Base-by-base conservation (phyloP, 169 alveolate genomes). In the Eimeria maxima region DNA sequence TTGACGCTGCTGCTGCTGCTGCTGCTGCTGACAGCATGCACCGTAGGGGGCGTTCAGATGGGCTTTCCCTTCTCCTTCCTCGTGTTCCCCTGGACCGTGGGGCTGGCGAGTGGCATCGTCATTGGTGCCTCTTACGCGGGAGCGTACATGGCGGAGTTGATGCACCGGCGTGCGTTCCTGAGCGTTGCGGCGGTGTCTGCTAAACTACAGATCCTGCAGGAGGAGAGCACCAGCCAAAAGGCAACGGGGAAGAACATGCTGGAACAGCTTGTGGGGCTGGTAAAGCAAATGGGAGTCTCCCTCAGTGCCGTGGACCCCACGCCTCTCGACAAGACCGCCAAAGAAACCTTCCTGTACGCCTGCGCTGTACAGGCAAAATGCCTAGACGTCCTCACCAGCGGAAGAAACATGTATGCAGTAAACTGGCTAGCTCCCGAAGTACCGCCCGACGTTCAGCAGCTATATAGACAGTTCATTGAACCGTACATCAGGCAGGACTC, bases 241-340 rank as follows among this genome's bases (percentile, higher is more conserved):
- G 69, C 95, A 55, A 71, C 89, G 14, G 95, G 95, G 18, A 90
- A 71, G 84, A 90, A 47, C 80, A 50, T 74, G 88, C 89, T 90
- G 95, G 95, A 90, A 65, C 95, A 90, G 95, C 95, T 90, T 22
- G 84, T 78, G 10, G 95, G 84, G 65, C 89, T 90, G 20, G 73
- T 90, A 8, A 73, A 90, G 78, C 71, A 60, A 29, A 90, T 90
- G 95, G 95, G 84, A 38, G 89, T 57, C n/a, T 50, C 89, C n/a
- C 78, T 90, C 42, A 78, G 89, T 27, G 55, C 83, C 8, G 57
- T 90, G 4, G 90, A 71, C 27, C 73, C 69, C 38, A 29, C 42
- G 27, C 38, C 63, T 18, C 63, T 90, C 38, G 95, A 90, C 4
- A 50, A 27, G 63, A 55, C 84, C 8, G 69, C 67, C 8, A 44